Percentiles rank a stretch among this genome's conserved stretches.
Evolutionary conservation across 2,329 filamentous ascomycete species (phyloP).

Genomic region (Talaromyces sp.): DNA sequence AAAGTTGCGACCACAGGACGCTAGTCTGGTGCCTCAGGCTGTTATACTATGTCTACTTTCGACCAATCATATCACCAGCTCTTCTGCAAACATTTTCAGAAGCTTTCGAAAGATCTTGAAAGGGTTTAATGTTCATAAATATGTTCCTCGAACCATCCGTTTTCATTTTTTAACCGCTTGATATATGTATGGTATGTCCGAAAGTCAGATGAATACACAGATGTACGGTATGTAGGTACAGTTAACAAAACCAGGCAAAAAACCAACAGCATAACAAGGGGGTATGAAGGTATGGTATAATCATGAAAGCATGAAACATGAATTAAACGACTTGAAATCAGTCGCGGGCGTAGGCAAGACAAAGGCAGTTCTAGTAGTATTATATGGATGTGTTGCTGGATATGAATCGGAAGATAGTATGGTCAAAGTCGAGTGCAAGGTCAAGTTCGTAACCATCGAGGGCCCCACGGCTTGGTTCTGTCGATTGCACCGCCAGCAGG

Average conservation of each 20-base stretch:
- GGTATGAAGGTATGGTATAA: slow-evolving; percentile 14
- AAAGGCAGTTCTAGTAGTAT: not conserved
- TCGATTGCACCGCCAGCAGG: slow-evolving; percentile 41
- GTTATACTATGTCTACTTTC: not conserved
- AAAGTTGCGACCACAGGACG: slow-evolving; percentile 5
- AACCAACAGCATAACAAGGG: slow-evolving; percentile 6
- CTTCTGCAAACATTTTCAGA: not conserved
- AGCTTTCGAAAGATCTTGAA: not conserved
- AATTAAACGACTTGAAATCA: not conserved
- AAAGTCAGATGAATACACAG: not conserved
- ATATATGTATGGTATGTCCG: not conserved
- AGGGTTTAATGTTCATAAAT: not conserved
- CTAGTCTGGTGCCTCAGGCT: not conserved
- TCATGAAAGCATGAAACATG: slow-evolving; percentile 15
- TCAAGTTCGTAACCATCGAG: slow-evolving; percentile 19
- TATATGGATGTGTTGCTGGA: not conserved
- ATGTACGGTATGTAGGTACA: not conserved
- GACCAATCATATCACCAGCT: not conserved
- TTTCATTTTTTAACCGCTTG: not conserved
- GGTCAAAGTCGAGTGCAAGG: not conserved
- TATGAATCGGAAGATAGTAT: too few relatives aligned
- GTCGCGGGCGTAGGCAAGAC: not conserved
- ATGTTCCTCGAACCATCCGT: not conserved
- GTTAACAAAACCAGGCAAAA: not conserved
- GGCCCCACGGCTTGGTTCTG: slow-evolving; percentile 41